These are phyloP conservation scores for Tolypocladium endophyticum DNA, from an alignment of 2,329 filamentous ascomycete genomes.

Conservation along the genomic window DNA sequence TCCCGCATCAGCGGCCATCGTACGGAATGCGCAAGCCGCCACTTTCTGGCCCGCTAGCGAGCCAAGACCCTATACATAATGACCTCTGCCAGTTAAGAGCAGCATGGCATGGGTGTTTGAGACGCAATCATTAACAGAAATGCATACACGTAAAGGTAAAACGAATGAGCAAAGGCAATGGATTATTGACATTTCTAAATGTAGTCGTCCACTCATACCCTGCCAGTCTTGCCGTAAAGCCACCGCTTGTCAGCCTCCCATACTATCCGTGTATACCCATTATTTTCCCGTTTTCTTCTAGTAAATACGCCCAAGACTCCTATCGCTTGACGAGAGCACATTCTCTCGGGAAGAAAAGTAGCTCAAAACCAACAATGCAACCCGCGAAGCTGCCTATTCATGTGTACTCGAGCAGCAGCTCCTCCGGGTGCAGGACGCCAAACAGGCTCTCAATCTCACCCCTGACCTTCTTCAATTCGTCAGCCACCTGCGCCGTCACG, in stretches of 20 bases:
- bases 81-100: too few species aligned
- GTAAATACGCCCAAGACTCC: not conserved
- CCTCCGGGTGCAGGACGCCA: slow-evolving; percentile 51
- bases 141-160: too few species aligned
- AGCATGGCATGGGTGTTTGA: not conserved
- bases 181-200: not conserved
- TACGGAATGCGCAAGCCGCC: too few species aligned
- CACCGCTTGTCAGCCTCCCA: not conserved
- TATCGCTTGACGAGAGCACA: not conserved
- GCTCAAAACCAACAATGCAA: not conserved
- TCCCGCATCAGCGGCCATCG: too few species aligned
- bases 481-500: slow-evolving; percentile 55
- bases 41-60: too few species aligned
- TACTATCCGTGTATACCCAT: not conserved
- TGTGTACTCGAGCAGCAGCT: slow-evolving; percentile 41
- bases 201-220: not conserved
- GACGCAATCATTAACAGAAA: too few species aligned
- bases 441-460: slow-evolving; percentile 52
- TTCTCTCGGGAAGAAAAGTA: not conserved
- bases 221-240: not conserved
- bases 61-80: too few species aligned
- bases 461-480: slow-evolving; percentile 51
- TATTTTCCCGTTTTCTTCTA: not conserved
- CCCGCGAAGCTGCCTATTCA: not conserved
- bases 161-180: too few species aligned